phyloP scores from a whole-genome alignment of 108 stramenopile genomes.

The Cyclotella sp. region DNA sequence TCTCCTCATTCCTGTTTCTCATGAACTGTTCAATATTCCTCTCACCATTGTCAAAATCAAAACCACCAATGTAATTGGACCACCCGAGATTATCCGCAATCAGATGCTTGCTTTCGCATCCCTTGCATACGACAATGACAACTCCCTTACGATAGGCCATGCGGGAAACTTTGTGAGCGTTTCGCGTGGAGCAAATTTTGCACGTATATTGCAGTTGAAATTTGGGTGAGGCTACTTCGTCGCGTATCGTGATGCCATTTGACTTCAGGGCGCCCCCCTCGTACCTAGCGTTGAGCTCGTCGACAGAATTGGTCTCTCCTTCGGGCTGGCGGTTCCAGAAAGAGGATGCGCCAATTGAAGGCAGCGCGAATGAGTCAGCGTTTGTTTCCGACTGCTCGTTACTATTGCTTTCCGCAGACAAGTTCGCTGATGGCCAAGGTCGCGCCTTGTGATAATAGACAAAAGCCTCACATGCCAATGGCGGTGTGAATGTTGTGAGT shows the following conservation, averaged over 20 bases:
- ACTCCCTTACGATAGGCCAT: slow-evolving; percentile 74
- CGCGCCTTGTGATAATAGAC: too few relatives aligned
- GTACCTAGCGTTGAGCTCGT: too few relatives aligned
- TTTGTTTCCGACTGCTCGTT: background rate
- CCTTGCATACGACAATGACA: slow-evolving; percentile 78
- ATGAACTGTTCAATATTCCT: slow-evolving; percentile 70
- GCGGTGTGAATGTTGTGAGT: too few relatives aligned
- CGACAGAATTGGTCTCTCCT: background rate
- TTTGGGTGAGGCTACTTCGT: slow-evolving; percentile 50
- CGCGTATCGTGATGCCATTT: background rate
- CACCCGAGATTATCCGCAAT: slow-evolving; percentile 84
- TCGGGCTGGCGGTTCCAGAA: slow-evolving; percentile 13
- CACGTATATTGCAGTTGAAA: slow-evolving; percentile 87
- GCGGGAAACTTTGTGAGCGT: slow-evolving; percentile 50
- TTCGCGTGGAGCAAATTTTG: slow-evolving; percentile 73
- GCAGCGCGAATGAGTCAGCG: background rate
- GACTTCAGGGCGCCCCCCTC: too few relatives aligned
- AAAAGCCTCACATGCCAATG: too few relatives aligned
- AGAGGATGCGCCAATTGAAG: slow-evolving; percentile 23
- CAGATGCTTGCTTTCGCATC: slow-evolving; percentile 70
- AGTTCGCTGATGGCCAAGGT: too few relatives aligned
- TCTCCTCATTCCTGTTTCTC: slow-evolving; percentile 27
- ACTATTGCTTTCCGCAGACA: background rate
- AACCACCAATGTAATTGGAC: slow-evolving; percentile 53
- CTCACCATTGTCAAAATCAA: slow-evolving; percentile 57